Evolutionary conservation across 1,284 basidiomycete species (phyloP).

Genomic region (Vanrija humicola): DNA sequence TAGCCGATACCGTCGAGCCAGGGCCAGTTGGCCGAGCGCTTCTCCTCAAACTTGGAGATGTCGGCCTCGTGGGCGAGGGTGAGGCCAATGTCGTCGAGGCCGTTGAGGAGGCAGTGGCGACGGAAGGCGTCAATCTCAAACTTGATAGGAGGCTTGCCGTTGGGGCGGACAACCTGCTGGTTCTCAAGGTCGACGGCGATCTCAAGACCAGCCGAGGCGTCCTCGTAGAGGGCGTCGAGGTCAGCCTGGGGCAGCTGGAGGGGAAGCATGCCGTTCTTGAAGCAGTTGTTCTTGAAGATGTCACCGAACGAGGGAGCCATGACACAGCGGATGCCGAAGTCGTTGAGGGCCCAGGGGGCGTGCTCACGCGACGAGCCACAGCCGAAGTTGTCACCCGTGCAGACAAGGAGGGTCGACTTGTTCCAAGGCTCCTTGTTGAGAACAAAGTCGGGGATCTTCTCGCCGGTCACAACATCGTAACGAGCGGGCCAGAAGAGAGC

Average conservation of each 20-base stretch:
- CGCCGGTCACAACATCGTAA: conserved; percentile 70
- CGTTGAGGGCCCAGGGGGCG: conserved; percentile 93
- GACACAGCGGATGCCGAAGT: conserved; percentile 89
- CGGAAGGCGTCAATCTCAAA: conserved; percentile 85
- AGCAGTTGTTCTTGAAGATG: conserved; percentile 72
- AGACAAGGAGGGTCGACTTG: conserved; percentile 77
- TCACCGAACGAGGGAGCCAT: conserved; percentile 94
- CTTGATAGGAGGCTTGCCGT: conserved; percentile 66
- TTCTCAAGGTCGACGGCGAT: conserved; percentile 87
- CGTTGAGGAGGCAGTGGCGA: conserved; percentile 85
- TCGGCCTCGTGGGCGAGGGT: conserved; percentile 70
- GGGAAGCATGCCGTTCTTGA: conserved; percentile 96
- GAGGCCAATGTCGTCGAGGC: conserved; percentile 87
- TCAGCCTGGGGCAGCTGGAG: conserved; percentile 71
- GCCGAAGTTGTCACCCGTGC: conserved; percentile 88
- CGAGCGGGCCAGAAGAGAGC: conserved; percentile 83
- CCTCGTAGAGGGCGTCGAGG: conserved; percentile 69
- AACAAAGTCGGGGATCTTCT: conserved; percentile 76
- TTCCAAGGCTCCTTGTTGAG: conserved; percentile 82
- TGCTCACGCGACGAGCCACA: conserved; percentile 93
- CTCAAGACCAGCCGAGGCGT: conserved; percentile 74
- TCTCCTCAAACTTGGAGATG: conserved; percentile 73
- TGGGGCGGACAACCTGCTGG: conserved; percentile 71
- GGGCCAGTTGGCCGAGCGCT: conserved; percentile 72
- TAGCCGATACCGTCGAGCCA: conserved; percentile 94